Percentiles rank a stretch among this genome's conserved stretches.
phyloP scores from a whole-genome alignment of 1,139 yeast species.

The Taphrina populina region DNA sequence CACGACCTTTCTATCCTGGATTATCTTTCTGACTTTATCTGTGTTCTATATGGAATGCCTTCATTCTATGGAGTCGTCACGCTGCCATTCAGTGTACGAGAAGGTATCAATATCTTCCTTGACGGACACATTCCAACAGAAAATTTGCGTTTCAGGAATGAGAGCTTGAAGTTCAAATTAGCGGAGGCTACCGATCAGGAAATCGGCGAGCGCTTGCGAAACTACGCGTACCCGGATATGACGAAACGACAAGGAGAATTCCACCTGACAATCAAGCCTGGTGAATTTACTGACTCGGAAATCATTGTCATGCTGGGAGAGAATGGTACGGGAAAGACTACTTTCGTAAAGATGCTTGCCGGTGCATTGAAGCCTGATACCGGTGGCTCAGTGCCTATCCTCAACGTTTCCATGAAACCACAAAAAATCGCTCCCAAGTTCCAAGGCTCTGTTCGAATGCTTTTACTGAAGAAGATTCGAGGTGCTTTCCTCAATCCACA shows the following conservation, averaged over 20 bases:
- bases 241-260: slow-evolving; percentile 93
- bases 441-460: slow-evolving; percentile 96
- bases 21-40: slow-evolving; percentile 90
- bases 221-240: slow-evolving; percentile 77
- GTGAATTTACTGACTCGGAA: slow-evolving; percentile 94
- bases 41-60: slow-evolving; percentile 95
- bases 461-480: slow-evolving; percentile 92
- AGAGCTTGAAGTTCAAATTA: slow-evolving; percentile 87
- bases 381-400: slow-evolving; percentile 73
- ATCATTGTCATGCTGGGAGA: slow-evolving; percentile 99
- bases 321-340: slow-evolving; percentile 98
- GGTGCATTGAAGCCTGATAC: slow-evolving; percentile 87
- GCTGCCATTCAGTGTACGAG: slow-evolving; percentile 92
- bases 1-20: slow-evolving; percentile 97
- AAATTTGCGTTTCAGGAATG: slow-evolving; percentile 93
- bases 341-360: slow-evolving; percentile 90
- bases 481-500: slow-evolving; percentile 93
- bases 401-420: slow-evolving; percentile 95
- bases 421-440: slow-evolving; percentile 98
- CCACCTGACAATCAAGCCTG: slow-evolving; percentile 72
- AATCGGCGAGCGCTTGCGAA: slow-evolving; percentile 73
- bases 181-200: slow-evolving; percentile 86
- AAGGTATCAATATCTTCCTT: slow-evolving; percentile 95
- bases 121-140: slow-evolving; percentile 98
- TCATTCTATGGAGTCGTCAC: slow-evolving; percentile 98